Conservation (phyloP, 1,284 basidiomycete genomes). For the Inonotus hispidus region DNA sequence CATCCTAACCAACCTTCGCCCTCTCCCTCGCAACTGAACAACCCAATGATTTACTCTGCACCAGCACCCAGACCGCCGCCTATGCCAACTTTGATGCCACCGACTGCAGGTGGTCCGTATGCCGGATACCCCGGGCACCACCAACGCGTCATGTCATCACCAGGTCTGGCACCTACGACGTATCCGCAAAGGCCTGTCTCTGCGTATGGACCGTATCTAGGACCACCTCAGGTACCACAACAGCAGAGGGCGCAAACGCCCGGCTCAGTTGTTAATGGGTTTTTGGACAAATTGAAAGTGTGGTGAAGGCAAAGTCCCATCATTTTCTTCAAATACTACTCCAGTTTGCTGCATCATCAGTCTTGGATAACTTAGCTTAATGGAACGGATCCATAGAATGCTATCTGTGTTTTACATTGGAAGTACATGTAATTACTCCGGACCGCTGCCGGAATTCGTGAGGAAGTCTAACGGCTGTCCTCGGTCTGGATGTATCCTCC, state of each 20-base stretch:
- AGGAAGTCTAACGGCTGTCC: too few relatives aligned
- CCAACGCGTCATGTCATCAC: neutral
- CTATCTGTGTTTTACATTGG: too few relatives aligned
- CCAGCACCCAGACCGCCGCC: conserved; percentile 27
- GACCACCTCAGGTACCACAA: conserved; percentile 2
- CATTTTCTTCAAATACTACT: neutral
- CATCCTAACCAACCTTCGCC: conserved; percentile 37
- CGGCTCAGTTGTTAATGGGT: conserved; percentile 2
- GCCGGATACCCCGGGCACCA: neutral
- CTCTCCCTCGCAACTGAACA: conserved; percentile 41
- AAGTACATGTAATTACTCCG: too few relatives aligned
- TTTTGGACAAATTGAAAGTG: conserved; percentile 10
- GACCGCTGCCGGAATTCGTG: too few relatives aligned
- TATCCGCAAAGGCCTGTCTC: conserved; percentile 13
- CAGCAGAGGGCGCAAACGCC: conserved; percentile 2
- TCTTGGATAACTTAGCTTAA: too few relatives aligned
- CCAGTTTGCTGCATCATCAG: too few relatives aligned
- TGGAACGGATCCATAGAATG: too few relatives aligned
- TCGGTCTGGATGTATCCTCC: too few relatives aligned
- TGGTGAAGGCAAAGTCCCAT: neutral
- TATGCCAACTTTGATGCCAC: neutral
- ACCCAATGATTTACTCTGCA: conserved; percentile 36
- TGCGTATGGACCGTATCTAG: conserved; percentile 9
- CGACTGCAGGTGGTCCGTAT: neutral
- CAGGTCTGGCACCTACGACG: neutral